Evolutionary conservation across 495 filamentous ascomycete genomes (phyloP), one percentile per base, ranked within the genome.

Genomic region (Tetracladium setigerum): DNA sequence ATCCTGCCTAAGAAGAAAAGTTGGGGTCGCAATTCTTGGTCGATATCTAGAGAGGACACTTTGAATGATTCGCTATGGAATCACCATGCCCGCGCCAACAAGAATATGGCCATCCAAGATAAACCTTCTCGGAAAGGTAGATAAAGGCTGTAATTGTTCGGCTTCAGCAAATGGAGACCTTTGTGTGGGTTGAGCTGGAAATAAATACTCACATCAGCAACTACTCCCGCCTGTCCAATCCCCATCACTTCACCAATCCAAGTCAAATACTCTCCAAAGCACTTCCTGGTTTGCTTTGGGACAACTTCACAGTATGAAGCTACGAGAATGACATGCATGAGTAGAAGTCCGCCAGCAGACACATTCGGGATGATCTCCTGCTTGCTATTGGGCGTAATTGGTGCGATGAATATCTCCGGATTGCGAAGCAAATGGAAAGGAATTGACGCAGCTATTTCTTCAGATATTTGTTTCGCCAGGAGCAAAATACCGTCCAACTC

Each of bases 241-340:
- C 64, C 64, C 59, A 65, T 64, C 22, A 56, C 36, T n/a, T 24
- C n/a, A 13, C 48, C 57, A 24, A 65, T 64, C 62, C 64, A 62
- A 10, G 33, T 18, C 14, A 67, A 47, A 38, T 65, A 65, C 5
- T 57, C 49, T 27, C 22, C 3, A 27, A 27, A 27, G 7, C 22
- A 27, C 7, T 7, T 3, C 17, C 50, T 49, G 40, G 55, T 55
- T 15, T 51, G 41, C 15, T 34, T 14, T 4, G 54, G 55, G 6
- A 68, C 46, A 4, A 62, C 53, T 0, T 42, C 31, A 12, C 67
- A 49, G 30, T 55, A 30, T 17, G 60, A 60, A 19, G 45, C 49
- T 16, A 61, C 38, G 30, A 60, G 60, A 11, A 67, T 48, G 5
- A 59, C 45, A 50, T 67, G 58, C 59, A 67, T 62, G 8, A 67